Evolutionary conservation across 345 rosid genomes (phyloP).

Genomic region (Bruguiera sexangula): DNA sequence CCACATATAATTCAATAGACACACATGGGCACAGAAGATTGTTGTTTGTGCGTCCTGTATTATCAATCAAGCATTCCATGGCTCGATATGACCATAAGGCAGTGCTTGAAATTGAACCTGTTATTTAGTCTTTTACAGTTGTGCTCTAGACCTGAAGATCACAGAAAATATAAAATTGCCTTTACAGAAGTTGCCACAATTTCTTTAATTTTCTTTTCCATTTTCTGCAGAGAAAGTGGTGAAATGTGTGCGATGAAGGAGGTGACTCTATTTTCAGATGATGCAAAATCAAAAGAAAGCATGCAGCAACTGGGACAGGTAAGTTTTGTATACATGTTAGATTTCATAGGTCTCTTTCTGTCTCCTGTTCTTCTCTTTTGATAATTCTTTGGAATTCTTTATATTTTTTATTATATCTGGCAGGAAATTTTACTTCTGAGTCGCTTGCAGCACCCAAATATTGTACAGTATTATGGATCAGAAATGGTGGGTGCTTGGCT

Average conservation of each 20-base stretch:
- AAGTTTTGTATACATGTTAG: conserved; percentile 8
- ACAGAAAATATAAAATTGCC: background rate
- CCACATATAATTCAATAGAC: background rate
- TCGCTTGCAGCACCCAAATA: conserved; percentile 61
- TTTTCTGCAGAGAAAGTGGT: conserved; percentile 56
- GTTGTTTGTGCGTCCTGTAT: background rate
- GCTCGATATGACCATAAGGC: too few relatives aligned
- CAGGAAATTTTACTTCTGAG: conserved; percentile 73
- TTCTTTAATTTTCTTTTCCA: background rate
- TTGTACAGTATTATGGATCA: conserved; percentile 72
- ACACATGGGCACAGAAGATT: background rate
- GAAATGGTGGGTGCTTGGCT: conserved; percentile 40
- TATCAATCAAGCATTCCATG: background rate
- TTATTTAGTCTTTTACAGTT: too few relatives aligned
- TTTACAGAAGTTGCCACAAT: background rate
- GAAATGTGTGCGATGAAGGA: conserved; percentile 93
- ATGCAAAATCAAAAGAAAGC: conserved; percentile 70
- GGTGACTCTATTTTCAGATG: conserved; percentile 75
- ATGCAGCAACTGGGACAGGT: conserved; percentile 71
- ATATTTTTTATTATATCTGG: conserved; percentile 10
- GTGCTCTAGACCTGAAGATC: background rate
- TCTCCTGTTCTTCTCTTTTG: background rate
- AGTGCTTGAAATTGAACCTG: too few relatives aligned
- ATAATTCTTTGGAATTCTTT: conserved; percentile 4
- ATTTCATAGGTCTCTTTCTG: background rate